Conservation (phyloP, 1,139 yeast genomes). For the Pichia sp. region DNA sequence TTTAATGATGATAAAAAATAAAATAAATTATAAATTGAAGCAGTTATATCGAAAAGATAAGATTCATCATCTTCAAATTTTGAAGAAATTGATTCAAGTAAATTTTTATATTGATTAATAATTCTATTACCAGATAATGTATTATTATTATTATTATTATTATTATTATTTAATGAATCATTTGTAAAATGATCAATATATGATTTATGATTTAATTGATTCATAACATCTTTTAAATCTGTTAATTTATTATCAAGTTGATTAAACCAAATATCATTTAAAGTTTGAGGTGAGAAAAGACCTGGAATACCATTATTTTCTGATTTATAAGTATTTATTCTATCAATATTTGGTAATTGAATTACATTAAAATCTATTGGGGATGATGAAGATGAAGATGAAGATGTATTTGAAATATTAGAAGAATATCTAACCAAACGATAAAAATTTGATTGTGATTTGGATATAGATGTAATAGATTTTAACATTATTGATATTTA, state of each 20-base stretch:
- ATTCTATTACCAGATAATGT: slow-evolving; percentile 24
- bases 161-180: not conserved
- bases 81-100: slow-evolving; percentile 39
- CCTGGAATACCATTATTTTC: slow-evolving; percentile 33
- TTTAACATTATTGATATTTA: too few species aligned
- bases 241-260: slow-evolving; percentile 44
- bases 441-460: not conserved
- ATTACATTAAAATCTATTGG: slow-evolving; percentile 5
- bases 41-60: slow-evolving; percentile 50
- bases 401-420: not conserved
- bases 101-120: slow-evolving; percentile 32
- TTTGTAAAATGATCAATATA: slow-evolving; percentile 23
- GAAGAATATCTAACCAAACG: not conserved
- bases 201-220: slow-evolving; percentile 22
- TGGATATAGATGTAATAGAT: too few species aligned
- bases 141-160: slow-evolving; percentile 6
- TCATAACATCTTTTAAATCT: slow-evolving; percentile 36
- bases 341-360: slow-evolving; percentile 23
- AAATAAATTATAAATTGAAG: slow-evolving; percentile 52
- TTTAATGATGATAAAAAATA: slow-evolving; percentile 53
- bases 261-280: slow-evolving; percentile 54
- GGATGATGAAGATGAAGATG: not conserved
- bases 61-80: slow-evolving; percentile 25
- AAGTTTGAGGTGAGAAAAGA: slow-evolving; percentile 44
- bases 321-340: slow-evolving; percentile 15